Conservation (phyloP, 495 filamentous ascomycete species). For the Sordaria brevicollis region DNA sequence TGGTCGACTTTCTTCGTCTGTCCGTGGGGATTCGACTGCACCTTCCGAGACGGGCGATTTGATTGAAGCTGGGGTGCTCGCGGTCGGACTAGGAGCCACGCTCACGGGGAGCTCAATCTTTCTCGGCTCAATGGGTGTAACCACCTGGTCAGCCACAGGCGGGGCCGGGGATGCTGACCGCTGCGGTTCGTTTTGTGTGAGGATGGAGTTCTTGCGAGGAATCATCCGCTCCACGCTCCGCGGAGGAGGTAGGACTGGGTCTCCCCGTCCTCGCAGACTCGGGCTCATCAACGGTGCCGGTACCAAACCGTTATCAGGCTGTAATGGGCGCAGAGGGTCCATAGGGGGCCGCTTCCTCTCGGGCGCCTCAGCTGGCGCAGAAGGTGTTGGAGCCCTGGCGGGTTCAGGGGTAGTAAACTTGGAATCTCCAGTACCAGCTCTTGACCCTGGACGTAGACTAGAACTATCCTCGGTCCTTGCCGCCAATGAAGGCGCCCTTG, state of each 20-base stretch:
- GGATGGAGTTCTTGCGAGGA: conserved; percentile 26
- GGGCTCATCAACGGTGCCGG: conserved; percentile 46
- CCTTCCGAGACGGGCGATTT: conserved; percentile 12
- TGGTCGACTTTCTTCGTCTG: conserved; percentile 50
- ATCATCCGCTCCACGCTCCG: conserved; percentile 35
- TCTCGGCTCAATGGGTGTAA: conserved; percentile 11
- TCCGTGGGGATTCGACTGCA: conserved; percentile 19
- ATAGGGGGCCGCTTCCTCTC: conserved; percentile 44
- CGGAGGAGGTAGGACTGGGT: conserved; percentile 29
- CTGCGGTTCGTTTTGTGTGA: conserved; percentile 8
- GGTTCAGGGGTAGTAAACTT: conserved; percentile 28
- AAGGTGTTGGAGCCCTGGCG: conserved; percentile 10
- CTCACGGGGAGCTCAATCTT: conserved; percentile 2
- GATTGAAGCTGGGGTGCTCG: conserved; percentile 12
- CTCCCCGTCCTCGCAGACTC: conserved; percentile 24
- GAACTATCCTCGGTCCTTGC: conserved; percentile 36
- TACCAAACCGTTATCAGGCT: conserved; percentile 34
- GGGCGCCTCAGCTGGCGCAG: conserved; percentile 31
- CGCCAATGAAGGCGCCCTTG: conserved; percentile 33
- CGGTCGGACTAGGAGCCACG: conserved; percentile 10
- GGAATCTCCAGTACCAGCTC: conserved; percentile 25
- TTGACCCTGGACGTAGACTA: conserved; percentile 38
- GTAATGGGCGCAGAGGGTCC: conserved; percentile 34
- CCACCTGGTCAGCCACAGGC: conserved; percentile 6
- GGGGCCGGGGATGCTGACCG: neutral